Conservation (phyloP, 164 flowering plant genomes). For the Aristolochia contorta region DNA sequence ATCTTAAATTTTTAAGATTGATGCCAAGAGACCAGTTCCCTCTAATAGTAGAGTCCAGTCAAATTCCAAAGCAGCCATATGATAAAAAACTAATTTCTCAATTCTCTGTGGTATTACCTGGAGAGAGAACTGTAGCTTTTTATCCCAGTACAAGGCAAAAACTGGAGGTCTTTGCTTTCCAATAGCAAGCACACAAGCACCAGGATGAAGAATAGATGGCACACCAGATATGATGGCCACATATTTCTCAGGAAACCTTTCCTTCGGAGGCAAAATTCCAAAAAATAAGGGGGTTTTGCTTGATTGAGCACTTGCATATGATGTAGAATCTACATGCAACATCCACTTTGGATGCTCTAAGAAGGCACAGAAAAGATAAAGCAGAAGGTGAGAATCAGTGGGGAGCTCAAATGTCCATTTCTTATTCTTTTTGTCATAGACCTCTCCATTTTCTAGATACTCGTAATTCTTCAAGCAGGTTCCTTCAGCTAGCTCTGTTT, state of each 20-base stretch:
- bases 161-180: conserved; percentile 78
- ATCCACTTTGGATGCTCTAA: conserved; percentile 95
- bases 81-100: too few species aligned
- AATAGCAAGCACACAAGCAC: conserved; percentile 63
- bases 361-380: conserved; percentile 90
- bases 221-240: conserved; percentile 58
- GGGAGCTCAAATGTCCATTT: conserved; percentile 89
- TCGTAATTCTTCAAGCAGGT: conserved; percentile 91
- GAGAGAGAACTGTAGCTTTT: conserved; percentile 79
- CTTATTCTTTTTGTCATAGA: conserved; percentile 71
- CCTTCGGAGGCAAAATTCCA: conserved; percentile 86
- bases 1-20: too few species aligned
- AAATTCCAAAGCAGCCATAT: too few species aligned
- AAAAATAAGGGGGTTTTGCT: conserved; percentile 89
- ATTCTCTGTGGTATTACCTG: conserved; percentile 38
- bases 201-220: conserved; percentile 77
- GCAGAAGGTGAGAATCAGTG: conserved; percentile 78
- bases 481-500: conserved; percentile 84
- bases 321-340: conserved; percentile 81
- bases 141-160: conserved; percentile 87
- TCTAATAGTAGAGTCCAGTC: too few species aligned
- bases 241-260: conserved; percentile 87
- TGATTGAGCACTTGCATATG: conserved; percentile 74
- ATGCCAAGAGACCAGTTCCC: too few species aligned
- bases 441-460: conserved; percentile 69